These are phyloP conservation scores for Mycena metata DNA, from an alignment of 768 basidiomycete genomes.

Conservation along the genomic window DNA sequence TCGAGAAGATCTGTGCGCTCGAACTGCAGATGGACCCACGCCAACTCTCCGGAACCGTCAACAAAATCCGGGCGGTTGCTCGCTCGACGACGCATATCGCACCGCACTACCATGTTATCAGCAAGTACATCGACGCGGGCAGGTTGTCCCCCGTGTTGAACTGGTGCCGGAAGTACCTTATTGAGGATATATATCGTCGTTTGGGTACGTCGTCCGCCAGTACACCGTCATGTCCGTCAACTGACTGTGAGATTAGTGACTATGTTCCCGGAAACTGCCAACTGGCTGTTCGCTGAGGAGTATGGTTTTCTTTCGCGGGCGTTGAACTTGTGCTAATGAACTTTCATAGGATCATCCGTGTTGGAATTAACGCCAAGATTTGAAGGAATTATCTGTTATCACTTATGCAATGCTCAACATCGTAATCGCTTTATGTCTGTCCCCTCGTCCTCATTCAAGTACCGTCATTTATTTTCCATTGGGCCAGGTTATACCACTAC, in stretches of 20 bases:
- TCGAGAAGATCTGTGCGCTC: constrained; percentile 63
- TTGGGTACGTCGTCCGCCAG: constrained; percentile 53
- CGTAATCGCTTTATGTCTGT: too few species aligned
- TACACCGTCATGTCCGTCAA: neutral
- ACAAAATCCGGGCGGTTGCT: constrained; percentile 58
- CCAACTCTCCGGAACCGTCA: constrained; percentile 47
- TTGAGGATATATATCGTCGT: constrained; percentile 75
- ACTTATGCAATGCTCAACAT: neutral
- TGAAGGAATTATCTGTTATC: constrained; percentile 34
- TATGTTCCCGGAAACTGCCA: constrained; percentile 74
- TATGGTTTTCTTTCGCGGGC: constrained; percentile 44
- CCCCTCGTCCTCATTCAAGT: too few species aligned
- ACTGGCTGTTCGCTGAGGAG: constrained; percentile 73
- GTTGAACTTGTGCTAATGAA: neutral
- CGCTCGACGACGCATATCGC: constrained; percentile 67
- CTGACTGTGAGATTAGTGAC: constrained; percentile 51
- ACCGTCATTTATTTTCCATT: too few species aligned
- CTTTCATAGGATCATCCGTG: constrained; percentile 63
- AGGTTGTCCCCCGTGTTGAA: constrained; percentile 51
- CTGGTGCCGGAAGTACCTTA: constrained; percentile 62
- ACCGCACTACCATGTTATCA: constrained; percentile 70
- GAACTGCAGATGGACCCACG: constrained; percentile 58
- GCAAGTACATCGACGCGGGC: constrained; percentile 53
- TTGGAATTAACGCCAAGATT: constrained; percentile 69
- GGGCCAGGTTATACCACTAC: too few species aligned